phyloP scores from a whole-genome alignment of 1,284 basidiomycete species.

The Thelephora terrestris region DNA sequence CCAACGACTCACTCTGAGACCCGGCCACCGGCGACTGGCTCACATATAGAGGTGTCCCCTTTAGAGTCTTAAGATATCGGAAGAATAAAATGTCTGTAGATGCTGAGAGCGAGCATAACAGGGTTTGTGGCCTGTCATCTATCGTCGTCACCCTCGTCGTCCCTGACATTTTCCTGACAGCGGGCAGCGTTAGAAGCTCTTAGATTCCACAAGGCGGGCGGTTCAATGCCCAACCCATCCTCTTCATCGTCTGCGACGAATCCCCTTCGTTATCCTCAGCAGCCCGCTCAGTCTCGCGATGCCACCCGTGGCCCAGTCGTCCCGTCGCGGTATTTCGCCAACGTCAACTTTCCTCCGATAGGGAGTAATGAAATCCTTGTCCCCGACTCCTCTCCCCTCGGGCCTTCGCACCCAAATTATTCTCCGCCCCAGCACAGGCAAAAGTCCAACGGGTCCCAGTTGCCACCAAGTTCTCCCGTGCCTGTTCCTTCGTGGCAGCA shows the following conservation, averaged over 20 bases:
- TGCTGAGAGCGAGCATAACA: background rate
- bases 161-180: conserved; percentile 1
- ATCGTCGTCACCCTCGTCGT: conserved; percentile 12
- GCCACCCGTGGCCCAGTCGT: conserved; percentile 24
- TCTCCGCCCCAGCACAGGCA: conserved; percentile 20
- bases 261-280: conserved; percentile 6
- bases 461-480: no score
- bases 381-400: conserved; percentile 60
- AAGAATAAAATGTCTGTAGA: conserved; percentile 1
- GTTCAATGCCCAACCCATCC: conserved; percentile 17
- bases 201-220: conserved; percentile 1
- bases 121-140: background rate
- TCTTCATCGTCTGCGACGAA: conserved; percentile 8
- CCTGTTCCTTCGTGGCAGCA: background rate
- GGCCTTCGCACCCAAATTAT: conserved; percentile 31
- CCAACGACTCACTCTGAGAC: no score
- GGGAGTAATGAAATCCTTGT: conserved; percentile 48
- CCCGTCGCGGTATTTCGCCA: conserved; percentile 33
- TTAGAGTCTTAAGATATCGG: background rate
- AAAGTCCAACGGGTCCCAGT: no score
- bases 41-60: no score
- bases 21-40: no score
- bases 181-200: background rate
- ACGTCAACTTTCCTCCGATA: conserved; percentile 20
- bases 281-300: conserved; percentile 49